Base-by-base conservation (phyloP, 2,329 filamentous ascomycete species). In the Trichothecium sympodiale region DNA sequence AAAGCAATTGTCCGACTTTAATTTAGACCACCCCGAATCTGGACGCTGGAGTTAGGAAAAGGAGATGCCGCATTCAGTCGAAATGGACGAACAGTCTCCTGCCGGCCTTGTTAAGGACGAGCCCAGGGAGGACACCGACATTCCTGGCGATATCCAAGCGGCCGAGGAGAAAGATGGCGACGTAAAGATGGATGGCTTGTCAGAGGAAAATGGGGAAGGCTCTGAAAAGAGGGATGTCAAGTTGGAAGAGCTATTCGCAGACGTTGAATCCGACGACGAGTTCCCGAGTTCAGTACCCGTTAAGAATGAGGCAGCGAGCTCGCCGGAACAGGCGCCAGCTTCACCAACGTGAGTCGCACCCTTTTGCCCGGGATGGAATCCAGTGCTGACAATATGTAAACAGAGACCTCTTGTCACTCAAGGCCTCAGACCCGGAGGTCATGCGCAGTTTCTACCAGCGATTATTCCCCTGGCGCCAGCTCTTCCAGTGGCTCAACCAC, bases 401-500 rank as follows among this genome's bases (percentile, higher is more conserved):
- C 28, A 62, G 59, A 33, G 56, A 59, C 33, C 36, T 52, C 7
- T 41, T 56, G 12, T 49, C 57, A 1, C 47, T 67, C 25, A 64
- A 59, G 27, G 67, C 72, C 29, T 83, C 77, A 28, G 85, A 94
- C 46, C 78, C 84, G 2, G 84, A 88, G 51, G 74, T 93, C 9
- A 87, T 96, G 77, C 77, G 83, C 49, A 84, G 82, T 44, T 98
- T 95, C 64, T 98, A 98, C 56, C 84, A 94, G 53, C 84, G 91
- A 33, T 69, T 98, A 27, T 96, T 96, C 50, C 91, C 91, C 4
- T 98, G 94, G 69, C 78, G 88, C 40, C 82, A 85, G 42, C 77
- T 96, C 15, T 98, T 95, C 61, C 88, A 95, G 57, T 98, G 91
- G 91, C 75, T 98, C 33, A 98, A 96, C 54, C 91, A 96, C 60